Conservation (phyloP, 306 rosid species). For the Corylus avellana region DNA sequence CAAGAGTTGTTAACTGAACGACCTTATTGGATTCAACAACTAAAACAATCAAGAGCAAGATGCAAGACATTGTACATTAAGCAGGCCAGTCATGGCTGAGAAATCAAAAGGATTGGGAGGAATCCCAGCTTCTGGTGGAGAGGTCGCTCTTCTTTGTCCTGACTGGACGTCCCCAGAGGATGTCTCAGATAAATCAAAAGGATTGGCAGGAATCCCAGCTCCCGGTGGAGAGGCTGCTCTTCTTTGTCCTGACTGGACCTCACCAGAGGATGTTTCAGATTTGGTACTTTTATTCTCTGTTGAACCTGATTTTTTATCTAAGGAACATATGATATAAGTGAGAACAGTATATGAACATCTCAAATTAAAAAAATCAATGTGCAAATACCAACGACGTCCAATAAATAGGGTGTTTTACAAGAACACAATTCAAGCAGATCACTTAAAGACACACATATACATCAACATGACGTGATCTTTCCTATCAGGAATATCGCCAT, state of each 20-base stretch:
- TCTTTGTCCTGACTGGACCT: constrained; percentile 43
- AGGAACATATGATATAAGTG: constrained; percentile 27
- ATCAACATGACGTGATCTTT: neutral
- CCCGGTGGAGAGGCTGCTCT: constrained; percentile 52
- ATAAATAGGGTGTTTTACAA: constrained; percentile 8
- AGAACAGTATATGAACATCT: constrained; percentile 18
- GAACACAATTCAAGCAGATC: neutral
- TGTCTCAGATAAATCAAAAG: constrained; percentile 43
- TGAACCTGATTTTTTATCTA: constrained; percentile 60
- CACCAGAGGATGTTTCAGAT: constrained; percentile 59
- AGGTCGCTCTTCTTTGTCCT: constrained; percentile 35
- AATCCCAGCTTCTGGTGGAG: constrained; percentile 59
- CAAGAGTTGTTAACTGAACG: neutral
- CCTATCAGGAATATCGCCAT: neutral
- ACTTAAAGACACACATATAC: constrained; percentile 4
- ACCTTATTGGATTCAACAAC: neutral
- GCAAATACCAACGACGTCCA: neutral
- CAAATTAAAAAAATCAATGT: constrained; percentile 9
- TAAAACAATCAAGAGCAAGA: constrained; percentile 3
- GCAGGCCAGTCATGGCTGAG: constrained; percentile 88
- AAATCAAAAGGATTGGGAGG: constrained; percentile 88
- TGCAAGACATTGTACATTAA: constrained; percentile 60
- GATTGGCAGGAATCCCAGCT: constrained; percentile 58
- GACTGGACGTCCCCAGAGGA: constrained; percentile 56
- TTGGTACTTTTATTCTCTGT: constrained; percentile 52